Evolutionary conservation across 1,284 basidiomycete genomes (phyloP).

Genomic region (Tilletia walkeri): DNA sequence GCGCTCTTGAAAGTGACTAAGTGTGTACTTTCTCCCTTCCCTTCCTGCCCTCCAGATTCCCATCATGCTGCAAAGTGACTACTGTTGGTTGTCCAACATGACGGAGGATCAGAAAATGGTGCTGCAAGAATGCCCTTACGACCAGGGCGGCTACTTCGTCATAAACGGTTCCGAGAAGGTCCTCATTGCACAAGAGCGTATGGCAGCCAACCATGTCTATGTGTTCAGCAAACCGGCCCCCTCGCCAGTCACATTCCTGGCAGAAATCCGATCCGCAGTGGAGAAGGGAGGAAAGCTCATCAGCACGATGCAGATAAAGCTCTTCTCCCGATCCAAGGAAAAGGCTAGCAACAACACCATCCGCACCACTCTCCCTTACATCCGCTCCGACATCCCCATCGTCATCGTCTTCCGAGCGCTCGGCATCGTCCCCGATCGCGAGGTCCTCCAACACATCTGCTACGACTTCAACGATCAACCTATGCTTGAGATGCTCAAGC

Average conservation of each 20-base stretch:
- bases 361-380: conserved; percentile 95
- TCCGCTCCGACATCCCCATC: conserved; percentile 96
- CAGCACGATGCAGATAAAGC: conserved; percentile 95
- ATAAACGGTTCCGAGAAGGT: conserved; percentile 99
- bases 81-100: conserved; percentile 83
- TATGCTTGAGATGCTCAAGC: conserved; percentile 97
- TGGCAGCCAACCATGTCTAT: conserved; percentile 99
- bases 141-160: conserved; percentile 93
- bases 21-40: not conserved
- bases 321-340: conserved; percentile 85
- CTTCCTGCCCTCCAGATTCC: conserved; percentile 68
- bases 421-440: conserved; percentile 94
- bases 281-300: conserved; percentile 99
- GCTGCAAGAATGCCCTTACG: conserved; percentile 95
- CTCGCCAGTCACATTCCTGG: conserved; percentile 89
- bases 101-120: conserved; percentile 79
- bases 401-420: conserved; percentile 98
- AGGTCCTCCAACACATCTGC: conserved; percentile 96
- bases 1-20: too few relatives aligned
- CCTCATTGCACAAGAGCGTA: conserved; percentile 96
- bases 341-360: conserved; percentile 83
- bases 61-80: conserved; percentile 94
- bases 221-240: conserved; percentile 98
- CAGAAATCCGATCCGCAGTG: conserved; percentile 95
- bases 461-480: conserved; percentile 94